Evolutionary conservation across 371 early-diverging fungal species (phyloP).

Genomic region (Mucor saturninus): DNA sequence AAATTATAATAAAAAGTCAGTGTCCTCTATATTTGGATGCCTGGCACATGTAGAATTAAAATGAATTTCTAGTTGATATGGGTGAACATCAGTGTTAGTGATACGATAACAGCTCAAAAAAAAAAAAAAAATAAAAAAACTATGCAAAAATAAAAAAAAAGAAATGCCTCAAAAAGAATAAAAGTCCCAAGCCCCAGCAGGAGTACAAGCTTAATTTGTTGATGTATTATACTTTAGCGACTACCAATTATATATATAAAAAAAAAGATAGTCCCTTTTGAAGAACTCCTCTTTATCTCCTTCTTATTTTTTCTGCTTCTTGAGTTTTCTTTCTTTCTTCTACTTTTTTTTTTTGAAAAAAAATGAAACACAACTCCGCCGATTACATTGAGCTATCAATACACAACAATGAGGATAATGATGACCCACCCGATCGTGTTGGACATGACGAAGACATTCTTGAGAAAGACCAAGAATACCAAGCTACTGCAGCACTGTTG

Average conservation of each 20-base stretch:
- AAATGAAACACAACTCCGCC: conserved; percentile 9
- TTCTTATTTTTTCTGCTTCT: background rate
- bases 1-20: background rate
- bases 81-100: too few species aligned
- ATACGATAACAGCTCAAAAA: too few species aligned
- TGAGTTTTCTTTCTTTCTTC: background rate
- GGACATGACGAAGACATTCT: conserved; percentile 13
- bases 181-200: background rate
- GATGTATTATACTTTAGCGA: background rate
- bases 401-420: conserved; percentile 26
- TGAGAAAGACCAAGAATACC: conserved; percentile 1
- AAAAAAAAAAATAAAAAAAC: too few species aligned
- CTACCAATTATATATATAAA: background rate
- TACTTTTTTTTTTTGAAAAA: background rate
- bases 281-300: background rate
- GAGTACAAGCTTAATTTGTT: background rate
- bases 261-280: background rate
- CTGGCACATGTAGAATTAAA: background rate
- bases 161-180: too few species aligned
- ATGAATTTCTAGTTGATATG: background rate
- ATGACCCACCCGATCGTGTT: conserved; percentile 24
- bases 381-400: conserved; percentile 38
- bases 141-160: too few species aligned
- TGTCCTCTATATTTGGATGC: background rate
- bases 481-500: conserved; percentile 10